These are phyloP conservation scores for Ophiosphaerella narmari DNA, from an alignment of 2,329 filamentous ascomycete genomes.

Conservation along the genomic window DNA sequence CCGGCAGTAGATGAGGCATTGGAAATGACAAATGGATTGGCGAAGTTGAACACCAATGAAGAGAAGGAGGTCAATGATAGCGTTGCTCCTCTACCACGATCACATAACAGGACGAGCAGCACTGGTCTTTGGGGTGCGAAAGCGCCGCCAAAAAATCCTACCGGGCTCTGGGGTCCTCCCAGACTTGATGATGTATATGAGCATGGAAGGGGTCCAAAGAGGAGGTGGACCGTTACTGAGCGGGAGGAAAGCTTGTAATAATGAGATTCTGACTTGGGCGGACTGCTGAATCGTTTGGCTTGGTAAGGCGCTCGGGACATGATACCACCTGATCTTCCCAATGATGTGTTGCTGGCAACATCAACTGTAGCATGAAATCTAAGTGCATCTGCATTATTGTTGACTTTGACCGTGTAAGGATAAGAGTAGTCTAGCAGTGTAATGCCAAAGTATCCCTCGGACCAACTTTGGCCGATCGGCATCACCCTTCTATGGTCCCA, in stretches of 20 bases:
- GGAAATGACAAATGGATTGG: conserved; percentile 13
- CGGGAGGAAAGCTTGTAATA: conserved; percentile 24
- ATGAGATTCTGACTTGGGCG: not conserved
- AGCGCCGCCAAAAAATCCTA: conserved; percentile 19
- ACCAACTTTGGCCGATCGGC: conserved; percentile 2
- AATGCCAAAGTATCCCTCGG: not conserved
- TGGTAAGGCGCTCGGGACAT: not conserved
- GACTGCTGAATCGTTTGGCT: not conserved
- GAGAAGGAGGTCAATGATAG: conserved; percentile 36
- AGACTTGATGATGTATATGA: conserved; percentile 40
- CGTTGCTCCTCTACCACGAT: conserved; percentile 33
- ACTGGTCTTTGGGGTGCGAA: conserved; percentile 35
- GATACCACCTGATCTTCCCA: not conserved
- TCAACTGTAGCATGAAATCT: too few species aligned
- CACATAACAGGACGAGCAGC: conserved; percentile 21
- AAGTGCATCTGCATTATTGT: not conserved
- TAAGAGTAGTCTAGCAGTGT: not conserved
- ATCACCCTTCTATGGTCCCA: not conserved
- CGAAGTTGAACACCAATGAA: conserved; percentile 29
- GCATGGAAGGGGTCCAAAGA: conserved; percentile 47
- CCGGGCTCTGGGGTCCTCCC: conserved; percentile 53
- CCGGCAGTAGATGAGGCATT: conserved; percentile 8
- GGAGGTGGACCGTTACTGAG: conserved; percentile 51
- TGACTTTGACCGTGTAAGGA: not conserved
- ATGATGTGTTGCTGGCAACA: too few species aligned